Conservation (phyloP, 148 eudicot genomes). For the Tetragonia tetragonoides region DNA sequence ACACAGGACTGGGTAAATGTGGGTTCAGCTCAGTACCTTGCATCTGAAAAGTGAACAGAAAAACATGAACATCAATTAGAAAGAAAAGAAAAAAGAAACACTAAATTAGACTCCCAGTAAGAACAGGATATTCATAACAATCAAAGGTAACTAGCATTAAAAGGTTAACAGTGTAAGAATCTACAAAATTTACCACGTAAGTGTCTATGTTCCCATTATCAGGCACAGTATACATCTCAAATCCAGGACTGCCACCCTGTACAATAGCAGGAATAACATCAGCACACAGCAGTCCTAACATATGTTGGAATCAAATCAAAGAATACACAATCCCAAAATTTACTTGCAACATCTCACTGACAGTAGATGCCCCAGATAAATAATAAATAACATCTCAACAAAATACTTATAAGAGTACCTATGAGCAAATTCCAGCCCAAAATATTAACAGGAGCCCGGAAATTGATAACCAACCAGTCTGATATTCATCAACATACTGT, state of each 20-base stretch:
- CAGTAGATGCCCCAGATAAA: no score
- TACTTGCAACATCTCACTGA: background rate
- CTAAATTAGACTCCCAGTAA: background rate
- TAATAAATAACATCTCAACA: no score
- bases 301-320: background rate
- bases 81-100: background rate
- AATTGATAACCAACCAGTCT: background rate
- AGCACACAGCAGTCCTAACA: background rate
- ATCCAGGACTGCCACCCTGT: slow-evolving; percentile 44
- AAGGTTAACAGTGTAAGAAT: background rate
- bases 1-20: slow-evolving; percentile 35
- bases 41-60: slow-evolving; percentile 43
- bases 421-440: no score
- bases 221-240: slow-evolving; percentile 45
- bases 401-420: no score
- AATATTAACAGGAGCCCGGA: background rate
- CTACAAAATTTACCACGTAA: slow-evolving; percentile 39
- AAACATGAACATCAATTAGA: background rate
- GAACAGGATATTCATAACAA: background rate
- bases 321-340: background rate
- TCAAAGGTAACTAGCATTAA: background rate
- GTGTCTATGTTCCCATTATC: slow-evolving; percentile 50
- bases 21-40: slow-evolving; percentile 49
- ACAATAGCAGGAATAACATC: background rate
- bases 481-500: no score